Evolutionary conservation across 23 red algal genomes (phyloP).

Genomic region (Agarophyton chilense): DNA sequence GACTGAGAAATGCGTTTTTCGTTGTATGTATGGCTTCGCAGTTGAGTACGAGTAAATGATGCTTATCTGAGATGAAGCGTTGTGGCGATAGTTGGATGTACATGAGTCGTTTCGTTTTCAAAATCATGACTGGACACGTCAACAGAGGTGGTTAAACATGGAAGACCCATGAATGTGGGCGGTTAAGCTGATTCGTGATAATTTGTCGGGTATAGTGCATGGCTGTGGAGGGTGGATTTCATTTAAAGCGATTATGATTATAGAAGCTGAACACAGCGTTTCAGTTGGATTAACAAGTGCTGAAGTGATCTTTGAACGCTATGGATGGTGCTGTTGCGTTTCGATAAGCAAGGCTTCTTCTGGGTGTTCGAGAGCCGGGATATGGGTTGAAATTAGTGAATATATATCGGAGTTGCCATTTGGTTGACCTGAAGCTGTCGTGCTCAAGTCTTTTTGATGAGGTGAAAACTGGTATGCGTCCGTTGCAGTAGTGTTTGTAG

Average conservation of each 20-base stretch:
- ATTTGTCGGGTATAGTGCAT: background rate
- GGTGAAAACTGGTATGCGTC: background rate
- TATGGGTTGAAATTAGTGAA: background rate
- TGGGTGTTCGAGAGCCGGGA: background rate
- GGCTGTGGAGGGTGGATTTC: background rate
- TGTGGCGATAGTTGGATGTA: background rate
- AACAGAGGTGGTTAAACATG: background rate
- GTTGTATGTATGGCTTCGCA: background rate
- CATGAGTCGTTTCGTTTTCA: background rate
- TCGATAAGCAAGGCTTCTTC: background rate
- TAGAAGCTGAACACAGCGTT: background rate
- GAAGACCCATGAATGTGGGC: no score
- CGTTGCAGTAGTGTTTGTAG: background rate
- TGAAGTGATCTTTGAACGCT: background rate
- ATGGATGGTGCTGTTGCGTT: background rate
- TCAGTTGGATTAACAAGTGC: background rate
- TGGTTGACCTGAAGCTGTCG: constrained; percentile 4
- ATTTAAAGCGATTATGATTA: background rate
- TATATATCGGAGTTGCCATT: background rate
- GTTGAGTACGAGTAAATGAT: background rate
- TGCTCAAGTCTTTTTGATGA: background rate
- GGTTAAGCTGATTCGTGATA: background rate
- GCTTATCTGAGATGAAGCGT: background rate
- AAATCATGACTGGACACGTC: background rate
- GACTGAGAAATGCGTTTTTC: background rate